Conservation (phyloP, 495 filamentous ascomycete genomes). For the Tetracladium setigerum region DNA sequence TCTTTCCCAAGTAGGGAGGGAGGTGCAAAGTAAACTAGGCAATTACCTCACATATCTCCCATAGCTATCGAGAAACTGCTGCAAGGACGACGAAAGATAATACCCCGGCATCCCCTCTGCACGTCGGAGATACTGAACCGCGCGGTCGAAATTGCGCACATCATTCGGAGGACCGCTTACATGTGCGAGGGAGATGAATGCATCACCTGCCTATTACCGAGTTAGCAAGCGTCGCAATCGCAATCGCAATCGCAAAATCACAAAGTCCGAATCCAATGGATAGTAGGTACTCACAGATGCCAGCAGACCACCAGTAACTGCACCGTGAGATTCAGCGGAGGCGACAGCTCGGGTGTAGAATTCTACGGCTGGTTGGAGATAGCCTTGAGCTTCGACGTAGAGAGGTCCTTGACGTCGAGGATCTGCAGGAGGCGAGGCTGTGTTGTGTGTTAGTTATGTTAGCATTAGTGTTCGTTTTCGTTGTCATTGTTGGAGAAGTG, state of each 20-base stretch:
- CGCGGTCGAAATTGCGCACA: slow-evolving; percentile 36
- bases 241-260: no score
- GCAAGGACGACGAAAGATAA: slow-evolving; percentile 33
- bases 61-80: slow-evolving; percentile 40
- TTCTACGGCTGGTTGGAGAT: slow-evolving; percentile 38
- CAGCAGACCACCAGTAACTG: slow-evolving; percentile 33
- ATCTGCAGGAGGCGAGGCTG: slow-evolving; percentile 25
- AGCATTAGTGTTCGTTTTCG: no score
- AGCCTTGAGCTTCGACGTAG: slow-evolving; percentile 41
- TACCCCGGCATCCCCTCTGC: slow-evolving; percentile 33
- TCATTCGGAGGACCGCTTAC: slow-evolving; percentile 34
- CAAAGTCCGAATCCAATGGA: no score
- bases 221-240: slow-evolving; percentile 6
- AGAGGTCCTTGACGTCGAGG: slow-evolving; percentile 17
- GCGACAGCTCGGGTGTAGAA: slow-evolving; percentile 38
- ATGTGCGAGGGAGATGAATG: slow-evolving; percentile 46
- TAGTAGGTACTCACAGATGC: slow-evolving; percentile 27
- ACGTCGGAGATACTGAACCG: slow-evolving; percentile 36
- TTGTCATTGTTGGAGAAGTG: no score
- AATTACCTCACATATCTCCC: slow-evolving; percentile 24
- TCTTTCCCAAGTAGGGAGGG: no score
- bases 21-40: no score
- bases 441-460: slow-evolving; percentile 31
- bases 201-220: slow-evolving; percentile 37
- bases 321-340: slow-evolving; percentile 26